phyloP scores from a whole-genome alignment of 225 moss, liverwort and hornwort species.

The Bryum argenteum region DNA sequence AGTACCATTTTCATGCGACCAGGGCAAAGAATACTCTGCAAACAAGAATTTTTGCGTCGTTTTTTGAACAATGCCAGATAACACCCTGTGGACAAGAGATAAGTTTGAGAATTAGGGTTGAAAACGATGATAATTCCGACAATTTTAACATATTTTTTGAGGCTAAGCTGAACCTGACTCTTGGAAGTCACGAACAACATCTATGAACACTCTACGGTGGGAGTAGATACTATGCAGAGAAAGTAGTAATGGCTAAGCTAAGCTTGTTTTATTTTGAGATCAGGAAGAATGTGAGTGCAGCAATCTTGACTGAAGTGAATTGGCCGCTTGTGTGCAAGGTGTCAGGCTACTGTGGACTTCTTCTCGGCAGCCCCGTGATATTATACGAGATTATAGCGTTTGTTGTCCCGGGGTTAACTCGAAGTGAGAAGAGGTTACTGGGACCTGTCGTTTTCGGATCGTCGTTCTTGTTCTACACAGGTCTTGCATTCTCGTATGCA shows the following conservation, averaged over 20 bases:
- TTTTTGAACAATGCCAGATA: slow-evolving; percentile 24
- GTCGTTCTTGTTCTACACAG: slow-evolving; percentile 80
- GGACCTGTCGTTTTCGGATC: slow-evolving; percentile 93
- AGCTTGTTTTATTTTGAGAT: slow-evolving; percentile 43
- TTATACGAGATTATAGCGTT: slow-evolving; percentile 94
- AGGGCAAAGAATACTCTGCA: neutral
- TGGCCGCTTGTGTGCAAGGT: slow-evolving; percentile 52
- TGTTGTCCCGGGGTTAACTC: slow-evolving; percentile 87
- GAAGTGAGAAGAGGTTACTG: slow-evolving; percentile 83
- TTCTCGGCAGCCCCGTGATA: slow-evolving; percentile 90
- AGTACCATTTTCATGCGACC: slow-evolving; percentile 11
- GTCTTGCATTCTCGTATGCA: slow-evolving; percentile 82
- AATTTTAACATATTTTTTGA: slow-evolving; percentile 12
- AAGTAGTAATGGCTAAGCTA: slow-evolving; percentile 59
- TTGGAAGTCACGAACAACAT: slow-evolving; percentile 72
- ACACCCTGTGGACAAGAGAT: slow-evolving; percentile 42
- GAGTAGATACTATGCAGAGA: slow-evolving; percentile 66
- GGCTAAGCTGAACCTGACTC: slow-evolving; percentile 39
- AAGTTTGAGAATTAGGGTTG: neutral
- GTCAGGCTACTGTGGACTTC: slow-evolving; percentile 92
- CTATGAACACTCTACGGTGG: slow-evolving; percentile 80
- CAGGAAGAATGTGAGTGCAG: neutral
- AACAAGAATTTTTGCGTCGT: slow-evolving; percentile 20
- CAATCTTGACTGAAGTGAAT: slow-evolving; percentile 1
- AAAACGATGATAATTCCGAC: neutral